Evolutionary conservation across 176 grass and related monocot genomes (phyloP), one percentile per base, ranked within the genome.

Genomic region (Oryza glumipatula): DNA sequence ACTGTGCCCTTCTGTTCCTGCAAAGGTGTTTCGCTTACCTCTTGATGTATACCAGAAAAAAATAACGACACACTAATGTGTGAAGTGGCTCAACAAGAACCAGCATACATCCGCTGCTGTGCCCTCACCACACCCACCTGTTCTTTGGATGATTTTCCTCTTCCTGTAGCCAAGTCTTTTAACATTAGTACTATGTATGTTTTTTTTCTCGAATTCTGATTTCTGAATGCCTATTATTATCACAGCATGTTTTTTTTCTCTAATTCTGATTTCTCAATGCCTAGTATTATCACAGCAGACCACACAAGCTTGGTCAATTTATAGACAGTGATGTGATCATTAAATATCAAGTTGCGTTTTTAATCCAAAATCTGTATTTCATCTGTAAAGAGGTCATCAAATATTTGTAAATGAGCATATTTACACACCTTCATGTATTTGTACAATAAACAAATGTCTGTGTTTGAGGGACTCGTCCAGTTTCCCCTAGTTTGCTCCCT

Each of bases 361-460:
- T 5, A 30, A 35, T 46, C 21, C 43, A 7, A 81, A 68, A 35
- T 35, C 19, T 49, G 16, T 24, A 54, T 76, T 76, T 45, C 36
- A 0, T 45, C 36, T 35, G 17, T 38, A 41, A 52, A 49, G 5
- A 65, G n/a, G 58, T 71, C 45, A 71, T 24, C 32, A 68, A 52
- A 75, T 78, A 58, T 67, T 69, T 61, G 54, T 51, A 69, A 21
- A 5, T 77, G 73, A 4, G 1, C 71, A 84, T 77, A 84, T 77
- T 76, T 23, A 54, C 61, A 41, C 44, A 76, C 21, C 24, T 84
- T 38, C 30, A 48, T 84, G 30, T 38, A 28, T 69, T 9, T 68
- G 51, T 58, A 21, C 17, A 68, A 9, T 77, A 39, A 32, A 56
- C 6, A 44, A 28, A 43, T 76, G 46, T 15, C 43, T 41, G 21